Evolutionary conservation across 2,329 filamentous ascomycete species (phyloP), one percentile per base, ranked within the genome.

Genomic region (Lachnellula arida): DNA sequence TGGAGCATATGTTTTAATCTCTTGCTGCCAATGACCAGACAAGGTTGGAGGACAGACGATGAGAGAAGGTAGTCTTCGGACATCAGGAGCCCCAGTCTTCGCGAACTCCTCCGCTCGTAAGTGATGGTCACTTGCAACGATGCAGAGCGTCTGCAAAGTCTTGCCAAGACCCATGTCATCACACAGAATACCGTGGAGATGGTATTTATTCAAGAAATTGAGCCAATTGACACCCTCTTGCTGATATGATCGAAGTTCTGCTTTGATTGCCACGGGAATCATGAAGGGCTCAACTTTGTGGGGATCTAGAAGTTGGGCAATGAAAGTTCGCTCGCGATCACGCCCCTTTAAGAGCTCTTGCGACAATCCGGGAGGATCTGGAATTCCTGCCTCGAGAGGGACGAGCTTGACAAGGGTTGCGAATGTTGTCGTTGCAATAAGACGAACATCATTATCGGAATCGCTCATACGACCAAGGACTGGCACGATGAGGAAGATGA

Each of bases 131-230:
- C 92, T 97, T 9, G 94, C 93, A 44, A 99, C 92, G 67, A 99
- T 99, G 72, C 94, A 99, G 22, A 99, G 83, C 0, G 95, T 99
- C 72, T 99, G 94, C 11, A 99, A 76, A 1, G 94, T 99, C 76
- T 99, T 99, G 49, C 94, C 94, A 28, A 99, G 87, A 68, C 94
- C 94, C 94, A 99, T 99, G 71, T 99, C 94, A 68, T 99, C 94
- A 70, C 94, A 99, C 57, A 99, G 89, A 72, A 99, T 97, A 49
- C 94, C 94, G 66, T 99, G 95, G 1, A 99, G 83, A 67, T 99
- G 93, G 70, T 97, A 99, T 56, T 92, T 92, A 71, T 99, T 99
- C 64, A 99, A 85, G 75, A 99, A 99, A 55, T 95, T 87, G 51
- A 99, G 83, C 94, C 94, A 99, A 70, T 99, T 99, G 69, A 99